These are phyloP conservation scores for Alternaria gaisen DNA, from an alignment of 2,329 filamentous ascomycete genomes.

Conservation along the genomic window DNA sequence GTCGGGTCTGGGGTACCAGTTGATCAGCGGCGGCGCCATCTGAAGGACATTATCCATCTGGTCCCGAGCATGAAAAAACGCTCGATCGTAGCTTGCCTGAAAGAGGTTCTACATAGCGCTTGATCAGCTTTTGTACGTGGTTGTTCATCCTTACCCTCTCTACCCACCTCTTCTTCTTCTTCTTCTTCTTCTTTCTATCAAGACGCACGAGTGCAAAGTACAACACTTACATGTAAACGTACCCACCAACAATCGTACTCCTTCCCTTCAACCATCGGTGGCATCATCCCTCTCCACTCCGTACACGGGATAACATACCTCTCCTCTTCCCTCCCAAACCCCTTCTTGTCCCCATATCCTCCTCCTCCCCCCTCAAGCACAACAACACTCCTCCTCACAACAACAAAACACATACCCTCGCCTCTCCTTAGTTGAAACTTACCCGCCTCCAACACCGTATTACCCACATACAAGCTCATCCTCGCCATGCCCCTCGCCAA, in stretches of 20 bases:
- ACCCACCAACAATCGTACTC: conserved; percentile 23
- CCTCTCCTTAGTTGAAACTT: conserved; percentile 16
- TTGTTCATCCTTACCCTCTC: neutral
- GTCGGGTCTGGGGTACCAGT: conserved; percentile 8
- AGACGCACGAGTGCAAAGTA: neutral
- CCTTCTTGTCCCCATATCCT: neutral
- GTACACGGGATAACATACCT: conserved; percentile 17
- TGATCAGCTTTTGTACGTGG: neutral
- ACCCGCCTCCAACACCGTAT: conserved; percentile 22
- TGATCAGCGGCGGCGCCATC: conserved; percentile 2
- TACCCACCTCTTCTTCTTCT: neutral
- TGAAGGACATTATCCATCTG: conserved; percentile 7
- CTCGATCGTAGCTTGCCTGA: conserved; percentile 16
- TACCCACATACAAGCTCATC: conserved; percentile 19
- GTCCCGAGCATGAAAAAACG: conserved; percentile 11
- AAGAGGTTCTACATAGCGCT: conserved; percentile 15
- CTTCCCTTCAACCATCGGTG: neutral
- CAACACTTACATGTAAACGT: conserved; percentile 17
- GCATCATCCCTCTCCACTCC: conserved; percentile 15
- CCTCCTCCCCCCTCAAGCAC: conserved; percentile 1
- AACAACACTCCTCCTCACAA: conserved; percentile 1
- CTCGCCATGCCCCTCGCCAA: conserved; percentile 26
- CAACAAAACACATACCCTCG: conserved; percentile 6
- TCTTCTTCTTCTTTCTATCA: neutral
- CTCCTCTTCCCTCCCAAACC: conserved; percentile 9